phyloP scores from a whole-genome alignment of 257 asterid species.

The Cruciata laevipes region DNA sequence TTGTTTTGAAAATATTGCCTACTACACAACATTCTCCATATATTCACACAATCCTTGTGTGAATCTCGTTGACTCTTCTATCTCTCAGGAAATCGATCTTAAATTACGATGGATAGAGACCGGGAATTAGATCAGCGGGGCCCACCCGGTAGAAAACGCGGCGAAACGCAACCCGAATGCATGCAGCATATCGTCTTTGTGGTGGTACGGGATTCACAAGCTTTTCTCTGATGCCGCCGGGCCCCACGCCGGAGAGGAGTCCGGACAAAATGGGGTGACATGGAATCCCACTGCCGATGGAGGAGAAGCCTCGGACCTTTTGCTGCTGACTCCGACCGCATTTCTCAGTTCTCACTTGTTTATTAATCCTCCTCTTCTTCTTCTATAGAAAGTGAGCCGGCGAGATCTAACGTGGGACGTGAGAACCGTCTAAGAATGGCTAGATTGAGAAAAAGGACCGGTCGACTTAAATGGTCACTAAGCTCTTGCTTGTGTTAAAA shows the following conservation, averaged over 20 bases:
- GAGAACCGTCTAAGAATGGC: not conserved
- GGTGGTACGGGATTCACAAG: not conserved
- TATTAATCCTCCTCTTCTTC: no score
- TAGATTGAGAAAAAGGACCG: not conserved
- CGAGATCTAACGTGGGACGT: not conserved
- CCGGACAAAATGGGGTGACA: conserved; percentile 20
- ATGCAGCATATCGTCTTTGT: conserved; percentile 16
- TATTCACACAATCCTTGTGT: no score
- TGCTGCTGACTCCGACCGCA: conserved; percentile 33
- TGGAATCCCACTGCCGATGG: conserved; percentile 27
- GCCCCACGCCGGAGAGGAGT: not conserved
- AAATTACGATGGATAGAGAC: not conserved
- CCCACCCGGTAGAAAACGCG: conserved; percentile 14
- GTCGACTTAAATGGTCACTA: not conserved
- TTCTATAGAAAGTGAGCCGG: not conserved
- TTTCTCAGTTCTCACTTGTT: not conserved
- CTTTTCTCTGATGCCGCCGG: not conserved
- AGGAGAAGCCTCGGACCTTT: conserved; percentile 15
- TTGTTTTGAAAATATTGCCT: no score
- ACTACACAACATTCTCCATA: no score
- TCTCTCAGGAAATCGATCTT: not conserved
- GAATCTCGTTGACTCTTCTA: no score
- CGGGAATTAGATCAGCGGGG: not conserved
- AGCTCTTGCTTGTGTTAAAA: not conserved
- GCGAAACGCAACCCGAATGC: conserved; percentile 19